Evolutionary conservation across 352 stramenopile genomes (phyloP), one percentile per base, ranked within the genome.

Genomic region (Blastocystis sp.): DNA sequence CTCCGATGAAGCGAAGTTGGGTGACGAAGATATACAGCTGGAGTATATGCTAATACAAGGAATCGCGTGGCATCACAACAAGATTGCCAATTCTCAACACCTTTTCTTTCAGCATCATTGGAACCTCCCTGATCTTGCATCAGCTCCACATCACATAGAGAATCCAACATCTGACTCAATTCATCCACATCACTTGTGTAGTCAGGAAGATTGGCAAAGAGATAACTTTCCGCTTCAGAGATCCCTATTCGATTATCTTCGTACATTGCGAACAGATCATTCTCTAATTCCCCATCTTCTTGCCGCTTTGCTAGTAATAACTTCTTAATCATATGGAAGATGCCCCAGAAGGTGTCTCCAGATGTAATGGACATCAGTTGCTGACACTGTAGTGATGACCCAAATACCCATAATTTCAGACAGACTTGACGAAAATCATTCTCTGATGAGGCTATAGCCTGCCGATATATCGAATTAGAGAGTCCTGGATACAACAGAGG

Each of bases 291-390:
- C 6, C 71, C 71, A 21, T 66, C 49, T 1, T 35, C 19, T 7
- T 43, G 3, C 35, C 71, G 71, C 29, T 83, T 83, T 2, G n/a
- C 71, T 24, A 83, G 35, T 37, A 83, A 54, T 27, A 83, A 24
- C 54, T 83, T 83, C 71, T 83, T 83, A 24, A 83, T 42, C 71
- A 83, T 83, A 27, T 83, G 71, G 39, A 83, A 83, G 9, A 83
- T 19, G 3, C 71, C 71, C 71, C 71, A 83, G 35, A 65, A 83
- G 1, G 71, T 27, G 54, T 83, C 71, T 46, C 49, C 63, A 7
- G 19, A n/a, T 32, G 54, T 61, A 5, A 21, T 21, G 1, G 43
- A 24, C 63, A 49, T 3, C 29, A 27, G 19, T 19, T 43, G 27
- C 16, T 66, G 21, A 52, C 19, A 32, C 5, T 35, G 16, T 6